A percentile compares a stretch with the other conserved stretches of the same genome.
Evolutionary conservation across 768 basidiomycete species (phyloP).

Genomic region (Clitopilus hobsonii): DNA sequence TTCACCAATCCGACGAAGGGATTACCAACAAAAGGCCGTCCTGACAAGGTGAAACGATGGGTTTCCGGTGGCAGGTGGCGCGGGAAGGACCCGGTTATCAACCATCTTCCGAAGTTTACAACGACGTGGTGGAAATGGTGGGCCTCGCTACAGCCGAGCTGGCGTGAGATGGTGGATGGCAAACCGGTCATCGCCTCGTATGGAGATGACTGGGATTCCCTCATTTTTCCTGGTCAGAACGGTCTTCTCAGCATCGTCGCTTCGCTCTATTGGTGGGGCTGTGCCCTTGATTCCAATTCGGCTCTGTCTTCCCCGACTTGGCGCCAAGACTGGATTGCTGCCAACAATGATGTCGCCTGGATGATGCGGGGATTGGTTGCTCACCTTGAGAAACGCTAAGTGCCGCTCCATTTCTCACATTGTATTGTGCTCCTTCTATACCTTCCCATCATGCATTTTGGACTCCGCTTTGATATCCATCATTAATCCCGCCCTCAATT

Average conservation of each 20-base stretch:
- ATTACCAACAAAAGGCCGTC: background rate
- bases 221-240: background rate
- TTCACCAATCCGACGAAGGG: background rate
- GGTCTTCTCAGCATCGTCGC: background rate
- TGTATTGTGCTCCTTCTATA: too few species aligned
- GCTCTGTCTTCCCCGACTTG: too few species aligned
- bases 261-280: background rate
- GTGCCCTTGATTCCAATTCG: too few species aligned
- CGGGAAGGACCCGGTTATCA: background rate
- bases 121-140: background rate
- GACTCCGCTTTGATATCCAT: too few species aligned
- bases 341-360: too few species aligned
- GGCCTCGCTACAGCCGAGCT: background rate
- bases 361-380: too few species aligned
- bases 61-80: background rate
- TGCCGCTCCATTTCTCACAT: too few species aligned
- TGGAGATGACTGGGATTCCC: background rate
- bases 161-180: background rate
- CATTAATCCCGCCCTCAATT: too few species aligned
- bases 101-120: background rate
- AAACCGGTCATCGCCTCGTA: background rate
- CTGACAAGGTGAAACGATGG: background rate
- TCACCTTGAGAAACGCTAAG: too few species aligned
- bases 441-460: too few species aligned
- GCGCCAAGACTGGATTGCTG: too few species aligned